Base-by-base conservation (phyloP, 768 basidiomycete genomes). In the Mycena maculata region DNA sequence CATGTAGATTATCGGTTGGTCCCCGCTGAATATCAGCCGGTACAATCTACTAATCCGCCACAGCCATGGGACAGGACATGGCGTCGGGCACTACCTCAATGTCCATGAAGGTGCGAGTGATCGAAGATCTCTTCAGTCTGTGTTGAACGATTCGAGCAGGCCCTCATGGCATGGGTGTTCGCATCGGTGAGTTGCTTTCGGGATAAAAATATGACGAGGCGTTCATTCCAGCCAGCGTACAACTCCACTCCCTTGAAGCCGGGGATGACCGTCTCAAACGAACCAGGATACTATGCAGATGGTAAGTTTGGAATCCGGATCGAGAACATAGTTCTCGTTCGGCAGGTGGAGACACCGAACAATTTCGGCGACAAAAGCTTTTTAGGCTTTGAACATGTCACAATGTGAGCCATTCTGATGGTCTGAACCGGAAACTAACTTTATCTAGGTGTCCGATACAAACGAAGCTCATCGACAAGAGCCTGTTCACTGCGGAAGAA, bases 21-120 rank as follows among this genome's bases (percentile, higher is more conserved):
- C 60, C 20, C 9, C 36, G n/a, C 36, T 49, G 25, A 10, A 22
- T 63, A n/a, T 66, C 10, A 30, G 13, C 28, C 38, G 18, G 42
- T 58, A 58, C 47, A 69, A 60, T 45, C 36, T 33, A 39, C 38
- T 68, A 57, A 64, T 49, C 28, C 27, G 48, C 42, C 44, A 9
- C 57, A 92, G 95, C 65, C 96, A 98, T 68, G 93, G 94, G 6
- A 98, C 96, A 22, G 95, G 95, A 0, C 97, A 98, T 72, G 97
- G 98, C 36, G 92, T 99, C 33, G 97, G 97, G 0, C 91, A 93
- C 70, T 99, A 92, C 81, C 79, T 99, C 59, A 98, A 98, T 67
- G 96, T 98, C 0, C 96, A 98, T 73, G 96, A 99, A 85, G 92
- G 91, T 76, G 55, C 36, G 12, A 8, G 15, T 33, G 16, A 47